Conservation (phyloP, 345 rosid genomes). For the Cardiospermum halicacabum region DNA sequence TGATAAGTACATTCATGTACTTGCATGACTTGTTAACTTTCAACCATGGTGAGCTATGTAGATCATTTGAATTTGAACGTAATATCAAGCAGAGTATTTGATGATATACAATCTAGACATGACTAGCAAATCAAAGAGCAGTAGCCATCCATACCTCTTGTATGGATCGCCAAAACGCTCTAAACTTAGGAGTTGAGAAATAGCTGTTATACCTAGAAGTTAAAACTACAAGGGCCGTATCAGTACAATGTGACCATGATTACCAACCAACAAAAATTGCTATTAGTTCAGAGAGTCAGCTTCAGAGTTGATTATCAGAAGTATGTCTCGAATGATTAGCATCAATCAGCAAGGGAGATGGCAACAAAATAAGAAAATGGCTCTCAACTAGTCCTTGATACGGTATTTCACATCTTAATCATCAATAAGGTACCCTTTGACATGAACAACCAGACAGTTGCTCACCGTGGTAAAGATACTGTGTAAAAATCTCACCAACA, state of each 20-base stretch:
- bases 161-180: not conserved
- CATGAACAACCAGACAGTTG: not conserved
- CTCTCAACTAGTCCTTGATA: not conserved
- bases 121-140: not conserved
- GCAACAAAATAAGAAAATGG: not conserved
- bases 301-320: not conserved
- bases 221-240: too few species aligned
- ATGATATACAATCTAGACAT: not conserved
- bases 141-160: not conserved
- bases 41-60: not conserved
- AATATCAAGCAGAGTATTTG: not conserved
- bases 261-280: not conserved
- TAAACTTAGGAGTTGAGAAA: not conserved
- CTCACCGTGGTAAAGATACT: not conserved
- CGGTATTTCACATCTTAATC: not conserved
- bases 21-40: not conserved
- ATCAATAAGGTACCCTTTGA: not conserved
- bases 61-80: not conserved
- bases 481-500: not conserved
- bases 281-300: not conserved
- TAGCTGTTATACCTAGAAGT: not conserved
- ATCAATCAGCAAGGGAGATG: not conserved
- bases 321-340: not conserved
- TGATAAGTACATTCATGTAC: too few species aligned
- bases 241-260: not conserved